phyloP scores from a whole-genome alignment of 371 early-diverging fungal species.

The Saksenaea oblongispora region DNA sequence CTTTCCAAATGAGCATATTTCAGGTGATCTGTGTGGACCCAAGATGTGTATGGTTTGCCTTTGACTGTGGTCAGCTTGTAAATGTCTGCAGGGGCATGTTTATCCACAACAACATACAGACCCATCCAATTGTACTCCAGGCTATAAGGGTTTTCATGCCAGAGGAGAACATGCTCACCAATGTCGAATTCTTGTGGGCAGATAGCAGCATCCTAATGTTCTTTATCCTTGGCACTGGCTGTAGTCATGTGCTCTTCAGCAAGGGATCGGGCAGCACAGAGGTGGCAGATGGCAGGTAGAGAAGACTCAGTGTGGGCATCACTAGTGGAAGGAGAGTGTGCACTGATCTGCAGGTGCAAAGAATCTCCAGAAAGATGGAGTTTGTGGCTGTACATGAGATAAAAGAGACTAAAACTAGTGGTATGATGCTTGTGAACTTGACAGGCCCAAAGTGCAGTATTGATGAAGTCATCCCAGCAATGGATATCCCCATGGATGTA shows the following conservation, averaged over 20 bases:
- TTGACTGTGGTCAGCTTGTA: conserved; percentile 1
- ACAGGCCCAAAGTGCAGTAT: no score
- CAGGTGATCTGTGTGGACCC: conserved; percentile 5
- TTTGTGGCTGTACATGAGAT: background rate
- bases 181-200: conserved; percentile 4
- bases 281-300: background rate
- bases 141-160: conserved; percentile 7
- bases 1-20: background rate
- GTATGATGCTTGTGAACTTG: background rate
- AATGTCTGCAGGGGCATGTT: background rate
- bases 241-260: conserved; percentile 9
- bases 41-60: conserved; percentile 7
- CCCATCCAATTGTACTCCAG: conserved; percentile 18
- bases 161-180: conserved; percentile 15
- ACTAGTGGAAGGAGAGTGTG: background rate
- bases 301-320: background rate
- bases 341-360: no score
- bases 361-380: background rate
- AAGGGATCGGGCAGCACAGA: background rate
- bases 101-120: background rate
- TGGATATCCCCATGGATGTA: conserved; percentile 14
- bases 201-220: conserved; percentile 16
- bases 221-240: conserved; percentile 18
- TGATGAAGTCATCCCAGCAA: conserved; percentile 21
- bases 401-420: background rate